Percentiles rank a stretch among this genome's conserved stretches.
Evolutionary conservation across 768 basidiomycete species (phyloP).

Genomic region (Bullera alba): DNA sequence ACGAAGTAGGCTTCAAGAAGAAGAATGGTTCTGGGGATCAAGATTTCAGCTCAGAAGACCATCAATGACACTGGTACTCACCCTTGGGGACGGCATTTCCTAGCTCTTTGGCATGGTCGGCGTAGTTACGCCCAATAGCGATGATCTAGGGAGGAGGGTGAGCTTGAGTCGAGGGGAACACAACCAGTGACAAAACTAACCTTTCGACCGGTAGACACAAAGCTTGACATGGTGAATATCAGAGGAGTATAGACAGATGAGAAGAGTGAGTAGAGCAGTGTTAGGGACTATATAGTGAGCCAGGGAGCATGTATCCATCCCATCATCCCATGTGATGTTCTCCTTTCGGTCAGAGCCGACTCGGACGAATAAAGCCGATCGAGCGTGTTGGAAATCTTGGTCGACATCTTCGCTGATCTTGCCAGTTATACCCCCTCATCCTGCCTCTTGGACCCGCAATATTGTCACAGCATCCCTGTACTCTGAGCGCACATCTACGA

Average conservation of each 20-base stretch:
- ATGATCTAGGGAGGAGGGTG: constrained; percentile 61
- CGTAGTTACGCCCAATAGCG: constrained; percentile 90
- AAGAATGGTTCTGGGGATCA: constrained; percentile 73
- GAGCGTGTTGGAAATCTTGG: neutral
- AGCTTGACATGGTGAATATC: constrained; percentile 30
- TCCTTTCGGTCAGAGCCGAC: too few species aligned
- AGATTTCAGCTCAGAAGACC: neutral
- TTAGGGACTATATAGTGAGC: too few species aligned
- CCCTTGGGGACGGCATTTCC: constrained; percentile 72
- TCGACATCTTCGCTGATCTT: too few species aligned
- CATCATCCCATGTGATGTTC: too few species aligned
- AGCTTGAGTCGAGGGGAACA: neutral
- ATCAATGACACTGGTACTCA: neutral
- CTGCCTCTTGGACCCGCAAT: neutral
- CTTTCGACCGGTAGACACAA: constrained; percentile 35
- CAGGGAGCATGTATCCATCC: too few species aligned
- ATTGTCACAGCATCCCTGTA: neutral
- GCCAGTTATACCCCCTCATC: neutral
- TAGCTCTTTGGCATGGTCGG: constrained; percentile 81
- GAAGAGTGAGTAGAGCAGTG: too few species aligned
- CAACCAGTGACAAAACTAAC: constrained; percentile 4
- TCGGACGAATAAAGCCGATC: too few species aligned
- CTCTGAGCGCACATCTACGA: neutral
- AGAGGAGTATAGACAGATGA: too few species aligned
- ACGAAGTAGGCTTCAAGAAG: constrained; percentile 94